Evolutionary conservation across 2,329 filamentous ascomycete species (phyloP), one percentile per base, ranked within the genome.

Genomic region (Neurospora crassa): DNA sequence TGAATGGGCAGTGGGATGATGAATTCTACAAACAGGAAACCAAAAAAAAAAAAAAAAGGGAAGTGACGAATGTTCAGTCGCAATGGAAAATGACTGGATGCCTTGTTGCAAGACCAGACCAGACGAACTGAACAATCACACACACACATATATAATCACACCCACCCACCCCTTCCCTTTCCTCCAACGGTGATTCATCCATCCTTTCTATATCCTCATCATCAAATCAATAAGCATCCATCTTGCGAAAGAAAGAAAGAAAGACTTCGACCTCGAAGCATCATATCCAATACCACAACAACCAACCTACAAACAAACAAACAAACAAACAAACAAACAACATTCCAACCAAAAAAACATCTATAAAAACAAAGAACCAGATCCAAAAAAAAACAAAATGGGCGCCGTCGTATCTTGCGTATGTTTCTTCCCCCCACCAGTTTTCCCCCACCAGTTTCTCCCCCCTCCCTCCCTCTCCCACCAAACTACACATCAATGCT

Each of bases 321-420:
- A n/a, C n/a, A n/a, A n/a, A n/a, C n/a, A n/a, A n/a, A n/a, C n/a
- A n/a, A n/a, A n/a, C n/a, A n/a, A n/a, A n/a, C n/a, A n/a, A n/a
- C n/a, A n/a, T n/a, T n/a, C n/a, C n/a, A n/a, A n/a, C n/a, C n/a
- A n/a, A n/a, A n/a, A n/a, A n/a, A n/a, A n/a, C n/a, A n/a, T n/a
- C n/a, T n/a, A n/a, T n/a, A n/a, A n/a, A n/a, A n/a, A n/a, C n/a
- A n/a, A n/a, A n/a, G n/a, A n/a, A n/a, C n/a, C n/a, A n/a, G n/a
- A n/a, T n/a, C n/a, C n/a, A n/a, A n/a, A n/a, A n/a, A n/a, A n/a
- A n/a, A n/a, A n/a, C n/a, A n/a, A 81, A 76, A 95, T 96, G 92
- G 92, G 92, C 83, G 92, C 91, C 81, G 90, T 96, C 78, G 85
- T 93, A 76, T 94, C 92, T 80, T 94, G 92, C 80, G 92, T 95